These are phyloP conservation scores for Penicillium sp. DNA, from an alignment of 2,329 filamentous ascomycete genomes.

Conservation along the genomic window DNA sequence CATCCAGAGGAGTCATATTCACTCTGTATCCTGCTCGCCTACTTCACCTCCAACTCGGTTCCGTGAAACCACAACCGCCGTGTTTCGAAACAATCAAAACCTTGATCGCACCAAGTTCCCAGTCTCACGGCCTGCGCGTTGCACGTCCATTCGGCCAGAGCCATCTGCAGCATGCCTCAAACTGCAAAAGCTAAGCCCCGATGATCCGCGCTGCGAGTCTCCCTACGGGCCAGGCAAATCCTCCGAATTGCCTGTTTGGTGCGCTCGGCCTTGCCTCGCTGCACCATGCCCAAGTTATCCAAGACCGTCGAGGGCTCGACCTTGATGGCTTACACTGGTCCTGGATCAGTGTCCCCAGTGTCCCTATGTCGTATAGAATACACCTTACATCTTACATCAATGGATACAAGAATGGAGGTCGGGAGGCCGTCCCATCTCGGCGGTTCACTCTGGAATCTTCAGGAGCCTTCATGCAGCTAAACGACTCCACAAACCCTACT, in stretches of 20 bases:
- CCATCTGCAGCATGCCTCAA: conserved; percentile 31
- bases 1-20: not conserved
- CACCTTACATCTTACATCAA: not conserved
- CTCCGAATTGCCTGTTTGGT: conserved; percentile 8
- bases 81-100: conserved; percentile 6
- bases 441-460: conserved; percentile 9
- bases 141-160: conserved; percentile 29
- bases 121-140: conserved; percentile 26
- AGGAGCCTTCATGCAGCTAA: conserved; percentile 16
- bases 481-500: conserved; percentile 24
- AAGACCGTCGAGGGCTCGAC: not conserved
- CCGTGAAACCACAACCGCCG: conserved; percentile 4
- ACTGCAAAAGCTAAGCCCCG: conserved; percentile 39
- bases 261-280: conserved; percentile 9
- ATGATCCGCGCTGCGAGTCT: conserved; percentile 32
- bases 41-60: not conserved
- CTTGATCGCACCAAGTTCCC: conserved; percentile 18
- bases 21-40: not conserved
- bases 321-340: not conserved
- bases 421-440: not conserved
- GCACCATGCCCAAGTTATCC: not conserved
- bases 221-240: conserved; percentile 19
- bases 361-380: not conserved
- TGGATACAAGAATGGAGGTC: not conserved
- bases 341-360: not conserved